Percentiles rank a stretch among this genome's conserved stretches.
phyloP scores from a whole-genome alignment of 2,329 filamentous ascomycete species.

The Neurospora sp. region DNA sequence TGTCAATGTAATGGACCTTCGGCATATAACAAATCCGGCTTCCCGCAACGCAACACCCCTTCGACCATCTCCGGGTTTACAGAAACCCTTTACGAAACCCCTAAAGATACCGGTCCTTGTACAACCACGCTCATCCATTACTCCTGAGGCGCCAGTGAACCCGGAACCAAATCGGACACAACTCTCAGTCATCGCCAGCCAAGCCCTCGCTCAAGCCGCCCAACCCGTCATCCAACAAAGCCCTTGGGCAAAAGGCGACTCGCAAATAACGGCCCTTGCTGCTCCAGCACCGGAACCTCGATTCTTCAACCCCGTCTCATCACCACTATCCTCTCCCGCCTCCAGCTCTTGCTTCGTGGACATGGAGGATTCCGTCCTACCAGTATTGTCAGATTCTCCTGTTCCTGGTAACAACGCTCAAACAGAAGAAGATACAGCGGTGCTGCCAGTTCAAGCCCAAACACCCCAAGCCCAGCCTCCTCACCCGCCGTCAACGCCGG shows the following conservation, averaged over 20 bases:
- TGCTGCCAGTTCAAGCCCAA: not conserved
- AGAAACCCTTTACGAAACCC: not conserved
- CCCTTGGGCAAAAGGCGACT: conserved; percentile 16
- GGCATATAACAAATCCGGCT: not conserved
- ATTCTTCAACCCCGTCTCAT: conserved; percentile 7
- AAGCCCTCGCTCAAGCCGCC: conserved; percentile 1
- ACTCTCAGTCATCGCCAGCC: conserved; percentile 4
- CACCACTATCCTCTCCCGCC: conserved; percentile 11
- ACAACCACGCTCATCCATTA: not conserved
- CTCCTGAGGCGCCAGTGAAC: not conserved
- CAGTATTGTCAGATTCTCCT: not conserved
- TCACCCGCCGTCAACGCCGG: conserved; percentile 19
- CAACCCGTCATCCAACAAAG: conserved; percentile 8
- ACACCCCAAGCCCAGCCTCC: conserved; percentile 3
- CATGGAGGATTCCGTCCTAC: conserved; percentile 1
- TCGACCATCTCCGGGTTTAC: not conserved
- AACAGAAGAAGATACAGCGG: not conserved
- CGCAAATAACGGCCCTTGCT: conserved; percentile 7
- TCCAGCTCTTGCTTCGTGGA: conserved; percentile 4
- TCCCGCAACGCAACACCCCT: not conserved
- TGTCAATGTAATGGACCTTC: not conserved
- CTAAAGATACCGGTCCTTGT: not conserved
- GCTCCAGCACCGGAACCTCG: conserved; percentile 3
- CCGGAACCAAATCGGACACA: not conserved
- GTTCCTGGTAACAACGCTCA: not conserved